These are phyloP conservation scores for Penicillium daleae DNA, from an alignment of 495 filamentous ascomycete species.

Conservation along the genomic window DNA sequence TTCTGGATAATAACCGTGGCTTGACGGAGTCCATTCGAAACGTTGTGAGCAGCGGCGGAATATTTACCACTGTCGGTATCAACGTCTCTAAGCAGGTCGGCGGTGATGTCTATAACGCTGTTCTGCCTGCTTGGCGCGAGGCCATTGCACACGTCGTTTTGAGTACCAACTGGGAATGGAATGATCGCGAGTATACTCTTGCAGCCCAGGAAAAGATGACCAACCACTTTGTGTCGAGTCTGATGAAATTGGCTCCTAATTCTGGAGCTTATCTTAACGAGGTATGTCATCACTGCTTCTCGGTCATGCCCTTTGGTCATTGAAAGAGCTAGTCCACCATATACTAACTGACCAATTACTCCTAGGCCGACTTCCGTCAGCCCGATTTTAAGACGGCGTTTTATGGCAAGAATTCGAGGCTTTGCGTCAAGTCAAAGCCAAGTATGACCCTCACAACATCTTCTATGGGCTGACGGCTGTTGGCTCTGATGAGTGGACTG, in stretches of 20 bases:
- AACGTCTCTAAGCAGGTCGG: conserved; percentile 9
- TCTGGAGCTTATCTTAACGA: conserved; percentile 23
- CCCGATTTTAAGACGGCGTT: conserved; percentile 18
- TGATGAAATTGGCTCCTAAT: conserved; percentile 10
- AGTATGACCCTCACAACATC: conserved; percentile 18
- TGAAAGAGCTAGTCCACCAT: not conserved
- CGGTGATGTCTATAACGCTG: conserved; percentile 17
- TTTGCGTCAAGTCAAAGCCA: conserved; percentile 19
- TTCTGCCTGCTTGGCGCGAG: conserved; percentile 18
- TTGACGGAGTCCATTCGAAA: conserved; percentile 13
- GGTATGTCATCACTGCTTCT: conserved; percentile 2
- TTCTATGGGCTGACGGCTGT: conserved; percentile 25
- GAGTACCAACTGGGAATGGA: conserved; percentile 14
- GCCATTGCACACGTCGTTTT: conserved; percentile 13
- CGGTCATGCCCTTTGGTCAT: no score
- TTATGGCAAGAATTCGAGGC: conserved; percentile 18
- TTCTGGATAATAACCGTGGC: conserved; percentile 36
- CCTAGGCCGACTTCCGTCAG: conserved; percentile 19
- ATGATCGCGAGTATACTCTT: conserved; percentile 10
- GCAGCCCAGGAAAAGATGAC: conserved; percentile 17
- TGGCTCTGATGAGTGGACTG: conserved; percentile 23
- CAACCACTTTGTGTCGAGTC: conserved; percentile 10
- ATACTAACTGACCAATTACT: conserved; percentile 3
- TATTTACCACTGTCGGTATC: conserved; percentile 14
- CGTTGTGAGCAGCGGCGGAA: conserved; percentile 6